phyloP scores from a whole-genome alignment of 2,329 filamentous ascomycete species.

The Teratosphaeria viscida region DNA sequence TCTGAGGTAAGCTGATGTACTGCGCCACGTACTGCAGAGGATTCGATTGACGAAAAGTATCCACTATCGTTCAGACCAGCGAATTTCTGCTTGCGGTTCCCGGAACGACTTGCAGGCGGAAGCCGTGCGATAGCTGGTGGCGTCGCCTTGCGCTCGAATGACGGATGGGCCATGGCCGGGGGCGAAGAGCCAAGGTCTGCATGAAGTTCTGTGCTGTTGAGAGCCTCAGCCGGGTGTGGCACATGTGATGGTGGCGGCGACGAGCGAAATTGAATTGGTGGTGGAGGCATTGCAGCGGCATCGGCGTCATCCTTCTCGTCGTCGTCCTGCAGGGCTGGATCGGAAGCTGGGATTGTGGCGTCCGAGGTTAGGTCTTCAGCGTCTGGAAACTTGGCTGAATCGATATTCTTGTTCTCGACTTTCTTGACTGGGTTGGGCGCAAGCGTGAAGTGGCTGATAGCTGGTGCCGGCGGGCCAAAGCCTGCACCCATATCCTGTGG shows the following conservation, averaged over 20 bases:
- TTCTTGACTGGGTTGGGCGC: constrained; percentile 22
- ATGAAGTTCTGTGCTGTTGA: neutral
- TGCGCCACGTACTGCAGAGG: constrained; percentile 66
- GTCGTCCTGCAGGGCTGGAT: constrained; percentile 39
- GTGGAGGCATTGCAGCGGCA: constrained; percentile 29
- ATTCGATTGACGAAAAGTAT: constrained; percentile 93
- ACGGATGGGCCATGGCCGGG: constrained; percentile 65
- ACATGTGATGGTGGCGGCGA: constrained; percentile 47
- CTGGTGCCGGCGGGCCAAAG: constrained; percentile 30
- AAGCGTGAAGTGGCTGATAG: constrained; percentile 26
- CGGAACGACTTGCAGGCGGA: constrained; percentile 50
- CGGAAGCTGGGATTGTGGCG: constrained; percentile 42
- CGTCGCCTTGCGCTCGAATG: constrained; percentile 60
- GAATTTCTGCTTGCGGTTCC: constrained; percentile 65
- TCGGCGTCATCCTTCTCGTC: constrained; percentile 36
- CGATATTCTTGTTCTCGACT: constrained; percentile 33
- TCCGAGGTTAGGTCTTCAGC: constrained; percentile 42
- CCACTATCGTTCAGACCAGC: constrained; percentile 83
- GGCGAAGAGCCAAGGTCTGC: constrained; percentile 81
- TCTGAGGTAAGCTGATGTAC: constrained; percentile 61
- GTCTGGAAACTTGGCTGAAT: constrained; percentile 41
- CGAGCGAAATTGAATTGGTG: constrained; percentile 45
- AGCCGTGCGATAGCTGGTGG: constrained; percentile 60
- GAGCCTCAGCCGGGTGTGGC: neutral
- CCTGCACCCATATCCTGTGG: constrained; percentile 19